Evolutionary conservation across 768 basidiomycete genomes (phyloP).

Genomic region (Psilocybe azurescens): DNA sequence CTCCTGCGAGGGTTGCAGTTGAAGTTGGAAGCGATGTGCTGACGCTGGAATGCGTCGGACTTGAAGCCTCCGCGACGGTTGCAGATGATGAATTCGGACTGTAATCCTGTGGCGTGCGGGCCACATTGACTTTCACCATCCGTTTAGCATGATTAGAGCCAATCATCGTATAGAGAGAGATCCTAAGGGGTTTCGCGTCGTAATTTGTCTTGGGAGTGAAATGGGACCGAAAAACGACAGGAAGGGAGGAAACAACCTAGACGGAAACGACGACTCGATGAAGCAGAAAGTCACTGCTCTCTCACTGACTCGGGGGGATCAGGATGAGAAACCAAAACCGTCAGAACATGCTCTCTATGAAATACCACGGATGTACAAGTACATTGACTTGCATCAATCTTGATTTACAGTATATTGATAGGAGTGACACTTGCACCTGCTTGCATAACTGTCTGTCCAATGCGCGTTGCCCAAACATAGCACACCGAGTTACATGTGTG

Average conservation of each 20-base stretch:
- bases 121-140: slow-evolving; percentile 22
- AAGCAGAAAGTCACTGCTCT: slow-evolving; percentile 9
- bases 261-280: slow-evolving; percentile 2
- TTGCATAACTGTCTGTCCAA: neutral
- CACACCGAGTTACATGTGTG: slow-evolving; percentile 1
- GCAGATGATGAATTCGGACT: slow-evolving; percentile 11
- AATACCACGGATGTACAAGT: slow-evolving; percentile 18
- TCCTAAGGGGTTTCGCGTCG: slow-evolving; percentile 12
- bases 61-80: slow-evolving; percentile 10
- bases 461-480: slow-evolving; percentile 12
- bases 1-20: slow-evolving; percentile 35
- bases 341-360: slow-evolving; percentile 14
- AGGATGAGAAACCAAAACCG: slow-evolving; percentile 19
- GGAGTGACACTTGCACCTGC: slow-evolving; percentile 8
- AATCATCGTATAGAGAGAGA: slow-evolving; percentile 4
- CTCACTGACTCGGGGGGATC: slow-evolving; percentile 17
- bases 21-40: slow-evolving; percentile 29
- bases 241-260: slow-evolving; percentile 19
- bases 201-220: slow-evolving; percentile 1
- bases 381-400: slow-evolving; percentile 18
- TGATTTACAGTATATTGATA: slow-evolving; percentile 16
- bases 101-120: slow-evolving; percentile 16
- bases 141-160: slow-evolving; percentile 17
- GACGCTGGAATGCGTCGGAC: slow-evolving; percentile 9
- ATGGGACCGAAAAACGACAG: slow-evolving; percentile 19